Conservation (phyloP, 768 basidiomycete genomes). For the Sarcodon sp. region DNA sequence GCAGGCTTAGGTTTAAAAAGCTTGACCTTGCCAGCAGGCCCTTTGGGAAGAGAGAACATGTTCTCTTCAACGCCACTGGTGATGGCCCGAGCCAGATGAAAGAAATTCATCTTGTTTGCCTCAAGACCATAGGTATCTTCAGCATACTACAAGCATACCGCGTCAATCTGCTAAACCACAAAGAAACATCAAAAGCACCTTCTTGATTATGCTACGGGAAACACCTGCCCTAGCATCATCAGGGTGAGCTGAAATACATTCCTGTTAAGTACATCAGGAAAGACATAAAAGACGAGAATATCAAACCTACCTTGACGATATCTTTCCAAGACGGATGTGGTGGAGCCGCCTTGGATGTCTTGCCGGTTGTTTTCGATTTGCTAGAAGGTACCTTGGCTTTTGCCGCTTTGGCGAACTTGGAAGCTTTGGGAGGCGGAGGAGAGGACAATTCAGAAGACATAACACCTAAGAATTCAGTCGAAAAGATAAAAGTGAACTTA, state of each 20-base stretch:
- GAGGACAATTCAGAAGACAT: not conserved
- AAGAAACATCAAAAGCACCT: conserved; percentile 11
- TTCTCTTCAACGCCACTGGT: conserved; percentile 35
- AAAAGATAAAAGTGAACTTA: conserved; percentile 3
- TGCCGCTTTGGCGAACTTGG: conserved; percentile 5
- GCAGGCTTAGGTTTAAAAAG: conserved; percentile 39
- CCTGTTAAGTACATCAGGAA: conserved; percentile 25
- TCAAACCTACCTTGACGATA: conserved; percentile 19
- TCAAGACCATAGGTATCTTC: conserved; percentile 39
- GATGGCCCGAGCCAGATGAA: conserved; percentile 43
- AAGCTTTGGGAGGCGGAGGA: conserved; percentile 2
- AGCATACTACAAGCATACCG: conserved; percentile 26
- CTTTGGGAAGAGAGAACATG: conserved; percentile 47
- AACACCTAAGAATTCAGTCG: too few species aligned
- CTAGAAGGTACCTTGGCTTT: conserved; percentile 7
- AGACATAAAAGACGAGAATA: not conserved
- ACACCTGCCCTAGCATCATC: conserved; percentile 62
- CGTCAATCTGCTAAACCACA: not conserved
- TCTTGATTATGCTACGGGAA: conserved; percentile 67
- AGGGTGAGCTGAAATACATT: conserved; percentile 55
- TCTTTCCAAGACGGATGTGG: conserved; percentile 25
- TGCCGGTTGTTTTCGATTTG: conserved; percentile 3
- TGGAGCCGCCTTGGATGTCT: conserved; percentile 6
- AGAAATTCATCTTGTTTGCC: conserved; percentile 24
- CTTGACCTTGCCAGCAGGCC: conserved; percentile 64